Conservation (phyloP, 2,329 filamentous ascomycete genomes). For the Phialophora tarda region DNA sequence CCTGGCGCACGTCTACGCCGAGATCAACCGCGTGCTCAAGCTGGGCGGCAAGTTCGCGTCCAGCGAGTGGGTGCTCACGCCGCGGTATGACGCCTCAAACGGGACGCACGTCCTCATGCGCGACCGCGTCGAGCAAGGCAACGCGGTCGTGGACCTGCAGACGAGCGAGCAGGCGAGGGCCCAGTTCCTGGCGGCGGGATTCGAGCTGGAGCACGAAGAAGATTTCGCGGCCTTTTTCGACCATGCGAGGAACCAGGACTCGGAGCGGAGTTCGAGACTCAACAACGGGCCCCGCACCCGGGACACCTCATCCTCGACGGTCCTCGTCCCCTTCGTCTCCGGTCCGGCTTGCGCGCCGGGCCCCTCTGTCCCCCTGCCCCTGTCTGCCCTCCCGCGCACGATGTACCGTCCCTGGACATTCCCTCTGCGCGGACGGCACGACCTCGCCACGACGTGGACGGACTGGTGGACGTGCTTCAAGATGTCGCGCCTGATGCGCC, state of each 20-base stretch:
- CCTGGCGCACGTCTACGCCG: conserved; percentile 40
- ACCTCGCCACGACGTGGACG: conserved; percentile 26
- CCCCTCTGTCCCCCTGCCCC: background rate
- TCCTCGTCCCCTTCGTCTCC: background rate
- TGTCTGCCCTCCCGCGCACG: background rate
- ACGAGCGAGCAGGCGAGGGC: conserved; percentile 34
- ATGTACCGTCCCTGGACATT: conserved; percentile 40
- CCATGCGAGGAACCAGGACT: background rate
- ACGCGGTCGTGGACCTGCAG: conserved; percentile 41
- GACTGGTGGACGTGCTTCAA: conserved; percentile 33
- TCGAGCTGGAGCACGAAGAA: conserved; percentile 41
- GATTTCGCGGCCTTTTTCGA: conserved; percentile 39
- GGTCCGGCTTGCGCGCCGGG: background rate
- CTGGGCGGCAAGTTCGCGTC: conserved; percentile 41
- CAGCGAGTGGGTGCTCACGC: conserved; percentile 44
- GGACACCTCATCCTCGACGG: background rate
- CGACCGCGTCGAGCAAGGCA: conserved; percentile 42
- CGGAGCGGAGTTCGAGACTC: background rate
- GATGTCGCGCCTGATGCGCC: conserved; percentile 27
- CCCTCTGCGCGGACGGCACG: conserved; percentile 34
- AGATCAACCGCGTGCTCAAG: conserved; percentile 43
- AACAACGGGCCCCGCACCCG: background rate
- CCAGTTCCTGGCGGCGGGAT: conserved; percentile 40
- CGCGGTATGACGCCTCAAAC: conserved; percentile 39
- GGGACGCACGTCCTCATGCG: conserved; percentile 39